phyloP scores from a whole-genome alignment of 1,284 basidiomycete species.

The Ustilago xerochloae region DNA sequence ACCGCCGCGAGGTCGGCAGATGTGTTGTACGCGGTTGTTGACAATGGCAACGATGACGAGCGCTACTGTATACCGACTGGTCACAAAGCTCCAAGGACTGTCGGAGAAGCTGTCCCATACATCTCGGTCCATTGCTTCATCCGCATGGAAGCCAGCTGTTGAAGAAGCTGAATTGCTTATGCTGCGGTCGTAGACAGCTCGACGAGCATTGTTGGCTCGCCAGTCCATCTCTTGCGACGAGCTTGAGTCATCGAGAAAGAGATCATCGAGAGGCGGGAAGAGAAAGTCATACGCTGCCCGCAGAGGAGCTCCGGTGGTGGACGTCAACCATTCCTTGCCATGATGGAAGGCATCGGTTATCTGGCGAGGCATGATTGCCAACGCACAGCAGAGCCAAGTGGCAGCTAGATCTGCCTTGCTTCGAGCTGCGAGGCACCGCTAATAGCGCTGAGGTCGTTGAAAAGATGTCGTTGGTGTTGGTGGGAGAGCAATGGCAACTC shows the following conservation, averaged over 20 bases:
- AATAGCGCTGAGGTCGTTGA: too few species aligned
- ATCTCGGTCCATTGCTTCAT: conserved; percentile 16
- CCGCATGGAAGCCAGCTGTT: conserved; percentile 1
- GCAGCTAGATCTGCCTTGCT: too few species aligned
- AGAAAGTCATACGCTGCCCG: conserved; percentile 35
- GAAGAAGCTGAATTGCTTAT: conserved; percentile 3
- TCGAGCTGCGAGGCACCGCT: too few species aligned
- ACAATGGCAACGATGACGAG: conserved; percentile 55
- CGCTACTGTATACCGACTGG: conserved; percentile 56
- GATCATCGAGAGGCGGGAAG: conserved; percentile 40
- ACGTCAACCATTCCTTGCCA: conserved; percentile 24
- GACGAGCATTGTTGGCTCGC: conserved; percentile 8
- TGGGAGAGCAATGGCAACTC: too few species aligned
- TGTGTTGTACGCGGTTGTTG: conserved; percentile 62
- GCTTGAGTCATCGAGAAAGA: conserved; percentile 5
- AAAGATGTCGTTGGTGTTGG: too few species aligned
- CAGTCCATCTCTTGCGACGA: conserved; percentile 7
- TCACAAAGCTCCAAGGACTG: conserved; percentile 57
- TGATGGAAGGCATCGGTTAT: conserved; percentile 17
- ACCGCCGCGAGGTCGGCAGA: conserved; percentile 58
- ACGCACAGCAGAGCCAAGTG: background rate
- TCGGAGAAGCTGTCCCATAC: conserved; percentile 45
- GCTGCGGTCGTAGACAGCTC: conserved; percentile 7
- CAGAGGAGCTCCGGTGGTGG: conserved; percentile 21
- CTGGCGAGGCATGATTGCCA: conserved; percentile 24